These are phyloP conservation scores for Thelonectria rubi DNA, from an alignment of 2,329 filamentous ascomycete species.

Conservation along the genomic window DNA sequence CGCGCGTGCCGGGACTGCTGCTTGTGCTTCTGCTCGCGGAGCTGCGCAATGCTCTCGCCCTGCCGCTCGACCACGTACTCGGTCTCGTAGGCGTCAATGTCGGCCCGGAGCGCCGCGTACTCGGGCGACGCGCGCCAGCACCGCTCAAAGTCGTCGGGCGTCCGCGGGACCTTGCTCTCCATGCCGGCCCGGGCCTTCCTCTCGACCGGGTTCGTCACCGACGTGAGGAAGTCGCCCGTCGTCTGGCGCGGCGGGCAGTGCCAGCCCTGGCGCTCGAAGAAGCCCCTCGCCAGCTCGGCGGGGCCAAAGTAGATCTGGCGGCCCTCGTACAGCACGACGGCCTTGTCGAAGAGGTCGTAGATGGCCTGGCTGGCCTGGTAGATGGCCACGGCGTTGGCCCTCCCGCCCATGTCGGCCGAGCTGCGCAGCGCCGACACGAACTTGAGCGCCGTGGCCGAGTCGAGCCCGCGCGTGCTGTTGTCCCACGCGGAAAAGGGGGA, in stretches of 20 bases:
- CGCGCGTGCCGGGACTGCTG: conserved; percentile 63
- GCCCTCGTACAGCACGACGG: conserved; percentile 78
- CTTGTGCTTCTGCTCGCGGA: conserved; percentile 59
- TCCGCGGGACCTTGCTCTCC: conserved; percentile 70
- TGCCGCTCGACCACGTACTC: conserved; percentile 55
- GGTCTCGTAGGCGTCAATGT: conserved; percentile 61
- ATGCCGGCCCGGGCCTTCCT: conserved; percentile 64
- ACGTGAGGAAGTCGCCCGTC: conserved; percentile 75
- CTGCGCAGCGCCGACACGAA: conserved; percentile 75
- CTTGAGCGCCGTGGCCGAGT: conserved; percentile 76
- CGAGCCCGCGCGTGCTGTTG: conserved; percentile 76
- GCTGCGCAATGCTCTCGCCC: conserved; percentile 49
- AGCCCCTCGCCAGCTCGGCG: conserved; percentile 65
- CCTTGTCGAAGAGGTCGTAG: conserved; percentile 80
- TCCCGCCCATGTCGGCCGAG: conserved; percentile 69
- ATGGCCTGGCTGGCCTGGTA: conserved; percentile 77
- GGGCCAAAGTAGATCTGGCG: conserved; percentile 80
- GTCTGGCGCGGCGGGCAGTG: conserved; percentile 73
- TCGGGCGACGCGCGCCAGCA: conserved; percentile 58
- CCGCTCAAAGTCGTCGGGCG: conserved; percentile 72
- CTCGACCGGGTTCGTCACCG: conserved; percentile 71
- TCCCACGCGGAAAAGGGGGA: conserved; percentile 72
- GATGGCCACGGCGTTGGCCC: conserved; percentile 72
- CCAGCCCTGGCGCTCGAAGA: conserved; percentile 76
- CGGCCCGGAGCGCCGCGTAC: conserved; percentile 51